These are phyloP conservation scores for Eimeria sp. DNA, from an alignment of 169 alveolate genomes.

Conservation along the genomic window DNA sequence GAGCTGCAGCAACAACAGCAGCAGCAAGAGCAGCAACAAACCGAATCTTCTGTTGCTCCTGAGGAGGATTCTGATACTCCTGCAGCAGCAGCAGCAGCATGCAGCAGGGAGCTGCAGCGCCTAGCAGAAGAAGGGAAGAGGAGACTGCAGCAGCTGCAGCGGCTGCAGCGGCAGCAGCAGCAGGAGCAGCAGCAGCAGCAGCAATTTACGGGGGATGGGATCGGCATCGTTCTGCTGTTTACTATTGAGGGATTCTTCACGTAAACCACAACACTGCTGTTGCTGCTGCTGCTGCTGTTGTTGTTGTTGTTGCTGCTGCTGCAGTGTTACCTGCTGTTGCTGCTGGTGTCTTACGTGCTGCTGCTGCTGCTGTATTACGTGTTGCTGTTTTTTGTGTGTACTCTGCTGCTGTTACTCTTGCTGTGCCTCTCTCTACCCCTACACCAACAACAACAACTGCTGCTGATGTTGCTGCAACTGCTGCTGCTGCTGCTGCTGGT, in stretches of 20 bases:
- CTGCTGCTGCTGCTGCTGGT: constrained; percentile 30
- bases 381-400: not conserved
- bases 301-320: not conserved
- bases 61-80: not conserved
- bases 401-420: not conserved
- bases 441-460: not conserved
- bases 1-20: constrained; percentile 1
- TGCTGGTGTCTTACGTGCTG: not conserved
- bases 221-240: constrained; percentile 17
- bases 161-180: constrained; percentile 5
- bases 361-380: not conserved
- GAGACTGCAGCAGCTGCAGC: not conserved
- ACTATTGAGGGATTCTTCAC: constrained; percentile 56
- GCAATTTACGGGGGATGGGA: constrained; percentile 1
- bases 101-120: not conserved
- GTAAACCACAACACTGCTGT: not conserved
- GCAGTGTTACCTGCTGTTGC: not conserved
- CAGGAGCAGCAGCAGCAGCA: constrained; percentile 22
- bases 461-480: not conserved
- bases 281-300: not conserved
- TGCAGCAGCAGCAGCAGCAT: constrained; percentile 36
- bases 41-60: not conserved
- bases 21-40: constrained; percentile 25
- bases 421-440: not conserved
- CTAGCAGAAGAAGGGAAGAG: not conserved